phyloP scores from a whole-genome alignment of 2,329 filamentous ascomycete genomes.

The Mycogone perniciosa region DNA sequence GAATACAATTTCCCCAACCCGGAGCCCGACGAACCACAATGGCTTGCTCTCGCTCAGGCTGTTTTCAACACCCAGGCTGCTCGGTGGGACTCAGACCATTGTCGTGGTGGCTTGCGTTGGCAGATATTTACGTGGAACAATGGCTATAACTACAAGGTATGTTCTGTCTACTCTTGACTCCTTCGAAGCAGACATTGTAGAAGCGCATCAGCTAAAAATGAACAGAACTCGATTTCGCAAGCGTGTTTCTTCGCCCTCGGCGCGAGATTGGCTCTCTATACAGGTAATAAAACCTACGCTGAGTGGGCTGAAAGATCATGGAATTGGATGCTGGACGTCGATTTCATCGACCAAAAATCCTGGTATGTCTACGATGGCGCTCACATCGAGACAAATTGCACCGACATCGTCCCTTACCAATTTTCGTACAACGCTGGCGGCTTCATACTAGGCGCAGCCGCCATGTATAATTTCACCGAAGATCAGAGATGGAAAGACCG shows the following conservation, averaged over 20 bases:
- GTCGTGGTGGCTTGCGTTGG: constrained; percentile 73
- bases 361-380: constrained; percentile 60
- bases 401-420: constrained; percentile 51
- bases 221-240: constrained; percentile 59
- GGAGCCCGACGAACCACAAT: constrained; percentile 49
- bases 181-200: no score
- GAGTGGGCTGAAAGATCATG: constrained; percentile 72
- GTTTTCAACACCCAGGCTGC: constrained; percentile 74
- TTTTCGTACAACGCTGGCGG: constrained; percentile 66
- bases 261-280: constrained; percentile 68
- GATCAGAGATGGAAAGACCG: constrained; percentile 51
- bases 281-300: constrained; percentile 67
- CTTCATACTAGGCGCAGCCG: constrained; percentile 59
- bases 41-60: constrained; percentile 67
- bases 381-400: constrained; percentile 51
- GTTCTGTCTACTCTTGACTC: background rate
- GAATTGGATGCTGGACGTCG: constrained; percentile 56
- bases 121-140: constrained; percentile 80
- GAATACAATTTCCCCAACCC: constrained; percentile 63
- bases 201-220: constrained; percentile 31
- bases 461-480: constrained; percentile 59
- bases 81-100: constrained; percentile 64
- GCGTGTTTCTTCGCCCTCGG: constrained; percentile 57
- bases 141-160: constrained; percentile 66
- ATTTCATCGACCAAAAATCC: constrained; percentile 49